Conservation (phyloP, 768 basidiomycete genomes). For the Lepiota venenata region DNA sequence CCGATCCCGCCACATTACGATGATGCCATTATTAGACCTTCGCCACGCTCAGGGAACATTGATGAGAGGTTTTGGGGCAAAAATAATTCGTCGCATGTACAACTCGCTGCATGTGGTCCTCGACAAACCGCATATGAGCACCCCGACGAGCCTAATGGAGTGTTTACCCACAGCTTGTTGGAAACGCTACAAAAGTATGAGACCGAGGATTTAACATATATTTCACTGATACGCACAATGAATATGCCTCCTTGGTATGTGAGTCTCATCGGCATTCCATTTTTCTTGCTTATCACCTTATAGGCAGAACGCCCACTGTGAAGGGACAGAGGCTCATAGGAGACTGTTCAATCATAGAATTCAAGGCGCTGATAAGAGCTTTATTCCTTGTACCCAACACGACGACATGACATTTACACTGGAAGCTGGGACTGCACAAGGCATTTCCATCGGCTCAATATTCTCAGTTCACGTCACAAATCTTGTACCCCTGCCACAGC, state of each 20-base stretch:
- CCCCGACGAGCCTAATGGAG: conserved; percentile 20
- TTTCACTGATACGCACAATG: conserved; percentile 27
- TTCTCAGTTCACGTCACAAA: conserved; percentile 23
- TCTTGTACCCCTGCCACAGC: conserved; percentile 14
- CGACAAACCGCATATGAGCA: conserved; percentile 31
- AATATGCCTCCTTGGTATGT: conserved; percentile 25
- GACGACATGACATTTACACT: conserved; percentile 12
- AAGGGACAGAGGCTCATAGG: too few species aligned
- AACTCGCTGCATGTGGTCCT: conserved; percentile 40
- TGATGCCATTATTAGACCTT: conserved; percentile 15
- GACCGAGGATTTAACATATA: conserved; percentile 27
- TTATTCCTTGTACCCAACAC: too few species aligned
- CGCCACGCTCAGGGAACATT: conserved; percentile 13
- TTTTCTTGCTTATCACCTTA: too few species aligned
- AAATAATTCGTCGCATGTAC: conserved; percentile 33
- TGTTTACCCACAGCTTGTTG: conserved; percentile 29
- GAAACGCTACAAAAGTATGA: conserved; percentile 18
- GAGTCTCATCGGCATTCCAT: too few species aligned
- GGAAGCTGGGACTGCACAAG: conserved; percentile 28
- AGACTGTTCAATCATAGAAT: too few species aligned
- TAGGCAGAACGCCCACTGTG: too few species aligned
- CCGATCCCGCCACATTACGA: conserved; percentile 23
- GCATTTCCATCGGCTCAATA: conserved; percentile 23
- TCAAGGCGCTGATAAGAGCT: too few species aligned
- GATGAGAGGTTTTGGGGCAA: conserved; percentile 20